Evolutionary conservation across 116 monocot species (phyloP).

Genomic region (Phalaenopsis hybrid): DNA sequence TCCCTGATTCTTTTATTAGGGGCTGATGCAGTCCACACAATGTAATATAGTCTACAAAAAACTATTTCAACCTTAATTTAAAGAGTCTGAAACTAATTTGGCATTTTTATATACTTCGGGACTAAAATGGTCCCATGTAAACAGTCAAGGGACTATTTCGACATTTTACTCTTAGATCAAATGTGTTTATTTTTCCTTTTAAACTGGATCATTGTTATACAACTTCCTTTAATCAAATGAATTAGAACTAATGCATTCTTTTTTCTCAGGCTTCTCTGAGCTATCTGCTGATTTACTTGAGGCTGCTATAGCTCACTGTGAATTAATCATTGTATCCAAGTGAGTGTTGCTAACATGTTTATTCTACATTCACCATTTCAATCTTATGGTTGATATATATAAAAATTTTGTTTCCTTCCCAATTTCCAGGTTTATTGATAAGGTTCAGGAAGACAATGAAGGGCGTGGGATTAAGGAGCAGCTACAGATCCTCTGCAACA

Average conservation of each 20-base stretch:
- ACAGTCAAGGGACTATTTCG: too few species aligned
- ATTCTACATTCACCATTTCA: not conserved
- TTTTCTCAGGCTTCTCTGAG: slow-evolving; percentile 64
- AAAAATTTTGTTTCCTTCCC: not conserved
- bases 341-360: slow-evolving; percentile 9
- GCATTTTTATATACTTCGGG: too few species aligned
- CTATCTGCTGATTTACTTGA: slow-evolving; percentile 80
- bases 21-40: too few species aligned
- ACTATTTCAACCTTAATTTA: too few species aligned
- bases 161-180: too few species aligned
- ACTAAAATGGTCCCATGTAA: too few species aligned
- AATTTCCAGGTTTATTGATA: too few species aligned
- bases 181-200: not conserved
- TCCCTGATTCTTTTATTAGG: too few species aligned
- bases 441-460: slow-evolving; percentile 56
- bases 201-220: not conserved
- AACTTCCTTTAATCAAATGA: not conserved
- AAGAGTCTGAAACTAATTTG: too few species aligned
- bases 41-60: too few species aligned
- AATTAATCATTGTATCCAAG: slow-evolving; percentile 92
- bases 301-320: slow-evolving; percentile 79
- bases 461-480: slow-evolving; percentile 66
- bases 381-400: not conserved
- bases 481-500: slow-evolving; percentile 61
- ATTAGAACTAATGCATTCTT: not conserved